Base-by-base conservation (phyloP, 352 stramenopile genomes). In the Globisporangium ultimum region DNA sequence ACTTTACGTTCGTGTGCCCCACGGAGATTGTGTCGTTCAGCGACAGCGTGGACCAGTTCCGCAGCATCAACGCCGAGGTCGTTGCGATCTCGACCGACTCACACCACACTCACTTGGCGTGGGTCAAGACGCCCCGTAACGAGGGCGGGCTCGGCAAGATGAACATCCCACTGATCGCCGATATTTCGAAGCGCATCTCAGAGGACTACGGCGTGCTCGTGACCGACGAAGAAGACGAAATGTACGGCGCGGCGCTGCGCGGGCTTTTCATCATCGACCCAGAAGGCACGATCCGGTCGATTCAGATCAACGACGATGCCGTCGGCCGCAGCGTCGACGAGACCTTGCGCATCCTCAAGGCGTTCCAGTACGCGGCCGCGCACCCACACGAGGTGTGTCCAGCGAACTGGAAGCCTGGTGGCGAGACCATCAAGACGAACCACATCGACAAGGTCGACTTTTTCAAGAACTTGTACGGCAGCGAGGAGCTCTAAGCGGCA, bases 1-100 rank as follows among this genome's bases (percentile, higher is more conserved):
- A 93, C 68, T 93, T 93, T 51, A 95, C 85, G 24, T 95, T 95
- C 53, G 83, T 95, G 63, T 93, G 85, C 54, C 84, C 84, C 8
- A 93, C 86, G 14, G 80, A 93, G 66, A 95, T 93, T 52, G 70
- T 90, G 56, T 87, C 74, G 68, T 93, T 91, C 61, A 90, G 76
- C 53, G 86, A 92, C 70, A 85, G 65, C 40, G 70, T 86, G 21
- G 68, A 80, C 15, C 55, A 71, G 38, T 93, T 92, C 77, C 79
- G 78, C 46, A 86, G 72, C 58, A 89, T 92, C 64, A 92, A 92
- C 61, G 71, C 80, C 15, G 84, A 93, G 60, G 74, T 87, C 20
- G 68, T 93, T 41, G 86, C 76, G 17, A 88, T 93, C 70, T 95
- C 81, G 54, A 92, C 78, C 0, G 84, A 92, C 72, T 92, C 80